Conservation (phyloP, 148 eudicot genomes). For the Cornus florida region DNA sequence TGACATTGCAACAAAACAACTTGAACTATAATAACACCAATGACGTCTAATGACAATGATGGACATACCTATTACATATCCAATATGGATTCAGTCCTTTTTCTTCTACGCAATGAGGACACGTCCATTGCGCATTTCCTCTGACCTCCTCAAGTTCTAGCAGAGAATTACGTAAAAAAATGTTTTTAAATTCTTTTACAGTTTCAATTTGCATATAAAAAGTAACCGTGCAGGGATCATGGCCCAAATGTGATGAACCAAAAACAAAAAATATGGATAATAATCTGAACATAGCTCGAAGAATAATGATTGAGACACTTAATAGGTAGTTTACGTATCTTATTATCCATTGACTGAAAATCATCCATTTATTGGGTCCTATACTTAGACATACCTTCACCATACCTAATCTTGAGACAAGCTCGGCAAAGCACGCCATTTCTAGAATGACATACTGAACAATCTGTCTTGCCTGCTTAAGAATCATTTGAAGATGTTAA, state of each 20-base stretch:
- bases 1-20: neutral
- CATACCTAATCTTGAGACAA: conserved; percentile 50
- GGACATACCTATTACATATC: conserved; percentile 48
- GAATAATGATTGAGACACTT: neutral
- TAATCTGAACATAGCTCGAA: neutral
- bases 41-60: neutral
- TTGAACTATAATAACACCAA: neutral
- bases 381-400: conserved; percentile 35
- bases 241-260: neutral
- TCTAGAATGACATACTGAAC: conserved; percentile 44
- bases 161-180: neutral
- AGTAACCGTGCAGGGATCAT: neutral
- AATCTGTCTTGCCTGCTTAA: conserved; percentile 46
- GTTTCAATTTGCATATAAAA: neutral
- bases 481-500: neutral
- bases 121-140: conserved; percentile 43
- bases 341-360: neutral
- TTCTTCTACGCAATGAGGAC: conserved; percentile 47
- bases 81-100: conserved; percentile 39
- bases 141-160: conserved; percentile 49
- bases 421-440: conserved; percentile 45
- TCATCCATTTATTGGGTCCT: neutral
- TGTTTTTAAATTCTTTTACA: neutral
- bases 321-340: too few species aligned
- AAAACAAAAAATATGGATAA: neutral